Percentiles rank a stretch among this genome's conserved stretches.
Conservation (phyloP, 371 early-diverging fungal genomes). For the Dichotomocladium elegans region DNA sequence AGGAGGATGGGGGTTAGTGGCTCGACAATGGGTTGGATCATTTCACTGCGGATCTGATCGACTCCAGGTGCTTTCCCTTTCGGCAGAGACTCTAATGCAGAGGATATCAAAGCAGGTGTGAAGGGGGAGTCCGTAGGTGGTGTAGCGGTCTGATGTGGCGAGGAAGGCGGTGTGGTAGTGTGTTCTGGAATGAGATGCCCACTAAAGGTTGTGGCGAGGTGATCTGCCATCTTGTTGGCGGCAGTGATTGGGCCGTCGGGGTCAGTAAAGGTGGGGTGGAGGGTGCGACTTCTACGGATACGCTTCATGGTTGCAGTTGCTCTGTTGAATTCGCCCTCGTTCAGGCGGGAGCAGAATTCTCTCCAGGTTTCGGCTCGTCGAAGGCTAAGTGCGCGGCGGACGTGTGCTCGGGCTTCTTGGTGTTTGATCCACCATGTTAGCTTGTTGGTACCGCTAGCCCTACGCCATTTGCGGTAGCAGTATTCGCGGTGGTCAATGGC, state of each 20-base stretch:
- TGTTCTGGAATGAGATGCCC: constrained; percentile 1
- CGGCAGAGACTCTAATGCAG: neutral
- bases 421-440: constrained; percentile 7
- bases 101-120: neutral
- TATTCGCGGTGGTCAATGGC: neutral
- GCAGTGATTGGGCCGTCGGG: constrained; percentile 3
- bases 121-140: neutral
- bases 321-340: neutral
- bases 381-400: neutral
- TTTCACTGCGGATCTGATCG: constrained; percentile 23
- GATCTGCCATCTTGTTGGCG: constrained; percentile 2
- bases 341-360: constrained; percentile 2
- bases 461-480: constrained; percentile 13
- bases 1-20: constrained; percentile 4
- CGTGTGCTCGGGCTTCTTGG: constrained; percentile 9
- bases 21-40: constrained; percentile 12
- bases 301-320: constrained; percentile 8
- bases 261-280: constrained; percentile 2
- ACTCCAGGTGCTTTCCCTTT: constrained; percentile 13
- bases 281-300: neutral
- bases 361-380: constrained; percentile 13
- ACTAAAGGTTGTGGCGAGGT: neutral
- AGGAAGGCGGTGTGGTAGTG: too few species aligned
- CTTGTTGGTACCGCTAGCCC: constrained; percentile 1
- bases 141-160: neutral